Evolutionary conservation across 768 basidiomycete genomes (phyloP).

Genomic region (Dacryopinax spathularia): DNA sequence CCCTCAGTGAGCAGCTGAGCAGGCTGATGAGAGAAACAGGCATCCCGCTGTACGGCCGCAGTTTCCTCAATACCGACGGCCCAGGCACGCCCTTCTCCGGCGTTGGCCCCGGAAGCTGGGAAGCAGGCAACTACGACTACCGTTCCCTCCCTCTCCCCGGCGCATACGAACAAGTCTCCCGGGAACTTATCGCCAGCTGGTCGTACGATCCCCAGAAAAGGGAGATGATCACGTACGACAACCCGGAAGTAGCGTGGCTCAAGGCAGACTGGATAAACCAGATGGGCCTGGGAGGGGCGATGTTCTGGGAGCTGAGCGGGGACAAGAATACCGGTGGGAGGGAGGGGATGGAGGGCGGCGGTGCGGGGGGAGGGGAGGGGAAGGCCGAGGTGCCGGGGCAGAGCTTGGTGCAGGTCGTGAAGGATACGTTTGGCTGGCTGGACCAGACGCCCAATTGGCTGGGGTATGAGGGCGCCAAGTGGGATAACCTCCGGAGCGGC

Average conservation of each 20-base stretch:
- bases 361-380: constrained; percentile 35
- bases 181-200: constrained; percentile 58
- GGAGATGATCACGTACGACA: constrained; percentile 79
- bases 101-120: constrained; percentile 81
- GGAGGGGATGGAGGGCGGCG: constrained; percentile 49
- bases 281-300: constrained; percentile 71
- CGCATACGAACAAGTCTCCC: constrained; percentile 26
- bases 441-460: constrained; percentile 72
- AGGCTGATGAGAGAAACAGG: no score
- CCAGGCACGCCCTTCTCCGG: constrained; percentile 70
- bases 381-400: constrained; percentile 57
- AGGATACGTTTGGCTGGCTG: constrained; percentile 57
- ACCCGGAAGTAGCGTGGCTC: constrained; percentile 47
- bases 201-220: constrained; percentile 55
- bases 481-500: constrained; percentile 63
- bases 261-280: constrained; percentile 72
- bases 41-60: constrained; percentile 85
- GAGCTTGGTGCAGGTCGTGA: constrained; percentile 62
- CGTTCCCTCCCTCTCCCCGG: constrained; percentile 71
- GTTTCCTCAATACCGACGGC: constrained; percentile 73
- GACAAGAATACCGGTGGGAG: constrained; percentile 52
- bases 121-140: constrained; percentile 74
- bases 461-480: constrained; percentile 57
- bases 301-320: constrained; percentile 65
- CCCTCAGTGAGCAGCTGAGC: no score